A percentile compares a stretch with the other conserved stretches of the same genome.
Conservation (phyloP, 148 eudicot genomes). For the Simmondsia chinensis region DNA sequence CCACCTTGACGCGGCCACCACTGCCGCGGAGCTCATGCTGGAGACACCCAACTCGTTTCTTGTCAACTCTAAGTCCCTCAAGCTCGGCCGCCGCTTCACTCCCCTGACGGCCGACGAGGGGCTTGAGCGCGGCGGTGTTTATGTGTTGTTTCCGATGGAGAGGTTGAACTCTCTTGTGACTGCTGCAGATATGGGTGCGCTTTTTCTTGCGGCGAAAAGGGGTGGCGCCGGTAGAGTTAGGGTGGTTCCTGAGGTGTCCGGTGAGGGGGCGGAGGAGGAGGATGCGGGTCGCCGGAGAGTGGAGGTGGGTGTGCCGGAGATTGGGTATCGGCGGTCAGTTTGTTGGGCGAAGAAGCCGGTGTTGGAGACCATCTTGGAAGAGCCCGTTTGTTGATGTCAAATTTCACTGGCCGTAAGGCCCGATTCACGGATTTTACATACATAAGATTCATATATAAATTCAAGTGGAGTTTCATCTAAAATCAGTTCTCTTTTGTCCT, state of each 20-base stretch:
- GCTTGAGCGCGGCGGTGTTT: conserved; percentile 37
- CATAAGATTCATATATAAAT: too few relatives aligned
- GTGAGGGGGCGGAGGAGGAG: conserved; percentile 8
- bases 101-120: conserved; percentile 63
- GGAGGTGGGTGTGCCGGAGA: conserved; percentile 45
- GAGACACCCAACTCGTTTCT: conserved; percentile 46
- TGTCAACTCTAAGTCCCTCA: conserved; percentile 33
- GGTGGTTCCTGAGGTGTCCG: conserved; percentile 27
- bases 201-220: conserved; percentile 41
- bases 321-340: conserved; percentile 36
- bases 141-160: conserved; percentile 50
- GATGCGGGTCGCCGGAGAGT: conserved; percentile 4
- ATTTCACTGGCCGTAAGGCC: too few relatives aligned
- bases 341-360: conserved; percentile 81
- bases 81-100: conserved; percentile 35
- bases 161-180: conserved; percentile 39
- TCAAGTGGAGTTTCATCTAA: too few relatives aligned
- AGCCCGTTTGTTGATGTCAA: conserved; percentile 43
- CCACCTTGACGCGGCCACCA: conserved; percentile 22
- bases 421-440: too few relatives aligned
- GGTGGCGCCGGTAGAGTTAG: conserved; percentile 12
- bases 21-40: conserved; percentile 68
- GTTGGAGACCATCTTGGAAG: conserved; percentile 86
- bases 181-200: conserved; percentile 45
- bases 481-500: too few relatives aligned